A percentile compares a stretch with the other conserved stretches of the same genome.
Conservation (phyloP, 2,329 filamentous ascomycete species). For the Apiospora kogelbergensis region DNA sequence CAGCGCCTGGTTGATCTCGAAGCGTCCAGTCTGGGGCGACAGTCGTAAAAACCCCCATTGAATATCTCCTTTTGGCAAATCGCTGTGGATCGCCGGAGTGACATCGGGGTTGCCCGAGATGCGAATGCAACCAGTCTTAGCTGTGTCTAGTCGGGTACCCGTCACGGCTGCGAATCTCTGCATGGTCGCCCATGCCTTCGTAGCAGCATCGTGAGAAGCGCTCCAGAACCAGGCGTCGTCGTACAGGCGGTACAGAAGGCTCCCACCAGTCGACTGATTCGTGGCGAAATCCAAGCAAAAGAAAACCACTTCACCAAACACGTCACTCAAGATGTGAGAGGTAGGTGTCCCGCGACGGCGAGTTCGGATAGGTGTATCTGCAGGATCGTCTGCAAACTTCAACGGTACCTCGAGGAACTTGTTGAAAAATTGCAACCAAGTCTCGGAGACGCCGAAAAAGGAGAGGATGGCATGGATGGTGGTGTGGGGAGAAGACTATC, state of each 20-base stretch:
- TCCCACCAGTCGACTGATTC: slow-evolving; percentile 55
- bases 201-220: slow-evolving; percentile 50
- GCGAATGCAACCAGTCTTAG: slow-evolving; percentile 49
- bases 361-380: slow-evolving; percentile 39
- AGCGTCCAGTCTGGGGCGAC: slow-evolving; percentile 50
- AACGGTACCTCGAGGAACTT: slow-evolving; percentile 60
- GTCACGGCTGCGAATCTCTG: slow-evolving; percentile 53
- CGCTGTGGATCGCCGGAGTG: slow-evolving; percentile 24
- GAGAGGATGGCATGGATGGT: slow-evolving; percentile 57
- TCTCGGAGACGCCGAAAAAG: slow-evolving; percentile 57
- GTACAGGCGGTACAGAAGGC: slow-evolving; percentile 59
- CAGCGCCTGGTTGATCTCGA: slow-evolving; percentile 58
- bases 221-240: slow-evolving; percentile 70
- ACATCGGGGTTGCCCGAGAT: slow-evolving; percentile 30
- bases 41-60: slow-evolving; percentile 58
- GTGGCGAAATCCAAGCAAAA: slow-evolving; percentile 67
- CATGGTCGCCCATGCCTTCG: slow-evolving; percentile 60
- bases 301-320: slow-evolving; percentile 59
- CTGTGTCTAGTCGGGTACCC: slow-evolving; percentile 55
- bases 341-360: slow-evolving; percentile 60
- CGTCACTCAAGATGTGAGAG: slow-evolving; percentile 57
- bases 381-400: slow-evolving; percentile 54
- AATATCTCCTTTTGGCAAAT: slow-evolving; percentile 48
- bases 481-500: slow-evolving; percentile 48
- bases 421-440: slow-evolving; percentile 59